phyloP scores from a whole-genome alignment of 352 stramenopile species.

The Globisporangium abappressorium region DNA sequence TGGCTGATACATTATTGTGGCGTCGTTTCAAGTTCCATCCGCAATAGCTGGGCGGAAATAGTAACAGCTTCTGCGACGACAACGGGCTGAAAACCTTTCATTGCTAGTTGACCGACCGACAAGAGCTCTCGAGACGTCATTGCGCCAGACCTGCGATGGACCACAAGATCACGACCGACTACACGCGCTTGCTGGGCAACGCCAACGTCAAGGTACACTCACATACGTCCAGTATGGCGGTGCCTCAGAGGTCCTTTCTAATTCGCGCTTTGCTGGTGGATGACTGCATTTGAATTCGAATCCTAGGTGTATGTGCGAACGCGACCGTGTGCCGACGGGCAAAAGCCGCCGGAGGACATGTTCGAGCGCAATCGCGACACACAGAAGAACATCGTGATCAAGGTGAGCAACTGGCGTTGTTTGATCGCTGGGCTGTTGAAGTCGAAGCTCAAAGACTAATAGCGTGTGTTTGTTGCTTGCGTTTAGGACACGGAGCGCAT shows the following conservation, averaged over 20 bases:
- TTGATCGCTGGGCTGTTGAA: neutral
- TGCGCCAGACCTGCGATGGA: conserved; percentile 40
- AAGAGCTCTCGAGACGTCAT: neutral
- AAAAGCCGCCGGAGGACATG: conserved; percentile 71
- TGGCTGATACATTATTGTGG: neutral
- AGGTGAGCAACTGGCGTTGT: conserved; percentile 25
- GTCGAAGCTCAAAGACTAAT: neutral
- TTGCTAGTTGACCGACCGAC: neutral
- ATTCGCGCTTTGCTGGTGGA: too few species aligned
- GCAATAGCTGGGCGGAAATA: neutral
- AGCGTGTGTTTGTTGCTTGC: neutral
- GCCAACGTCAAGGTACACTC: conserved; percentile 68
- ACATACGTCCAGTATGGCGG: too few species aligned
- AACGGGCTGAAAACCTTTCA: too few species aligned
- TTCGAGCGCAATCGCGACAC: conserved; percentile 78
- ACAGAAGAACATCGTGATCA: conserved; percentile 82
- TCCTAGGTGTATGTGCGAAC: conserved; percentile 70
- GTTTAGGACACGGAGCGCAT: conserved; percentile 74
- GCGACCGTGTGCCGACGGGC: conserved; percentile 71
- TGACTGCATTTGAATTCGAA: neutral
- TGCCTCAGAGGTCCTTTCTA: too few species aligned
- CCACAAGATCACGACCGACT: conserved; percentile 85
- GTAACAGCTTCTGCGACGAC: neutral
- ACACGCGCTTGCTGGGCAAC: conserved; percentile 73
- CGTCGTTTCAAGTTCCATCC: neutral